Conservation (phyloP, 495 filamentous ascomycete species). For the Aspergillus olivimuriae region DNA sequence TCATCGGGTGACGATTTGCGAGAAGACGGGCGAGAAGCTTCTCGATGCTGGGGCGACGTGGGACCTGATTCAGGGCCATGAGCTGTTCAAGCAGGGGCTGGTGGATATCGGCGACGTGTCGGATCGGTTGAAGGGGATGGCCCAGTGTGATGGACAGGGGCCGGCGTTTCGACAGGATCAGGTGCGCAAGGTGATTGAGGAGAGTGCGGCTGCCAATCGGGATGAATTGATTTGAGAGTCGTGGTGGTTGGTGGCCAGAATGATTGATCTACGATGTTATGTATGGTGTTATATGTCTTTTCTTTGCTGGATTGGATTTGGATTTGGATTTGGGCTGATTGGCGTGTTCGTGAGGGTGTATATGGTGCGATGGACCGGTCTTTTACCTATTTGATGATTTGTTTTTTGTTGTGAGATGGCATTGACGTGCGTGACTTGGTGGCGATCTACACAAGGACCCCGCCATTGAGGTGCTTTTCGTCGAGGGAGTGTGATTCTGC, state of each 20-base stretch:
- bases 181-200: constrained; percentile 69
- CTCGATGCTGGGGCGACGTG: constrained; percentile 78
- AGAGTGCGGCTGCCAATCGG: constrained; percentile 62
- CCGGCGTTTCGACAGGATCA: constrained; percentile 80
- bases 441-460: too few relatives aligned
- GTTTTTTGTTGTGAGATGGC: background rate
- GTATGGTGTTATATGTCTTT: constrained; percentile 5
- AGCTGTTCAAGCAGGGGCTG: constrained; percentile 69
- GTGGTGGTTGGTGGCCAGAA: constrained; percentile 1
- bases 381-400: constrained; percentile 12
- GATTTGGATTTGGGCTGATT: background rate
- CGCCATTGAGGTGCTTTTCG: too few relatives aligned
- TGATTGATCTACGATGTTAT: constrained; percentile 3
- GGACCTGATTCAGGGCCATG: constrained; percentile 84
- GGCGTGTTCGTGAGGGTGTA: constrained; percentile 1
- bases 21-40: constrained; percentile 63
- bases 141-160: constrained; percentile 86
- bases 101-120: constrained; percentile 79
- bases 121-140: constrained; percentile 63
- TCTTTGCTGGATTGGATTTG: background rate
- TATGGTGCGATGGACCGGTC: constrained; percentile 1
- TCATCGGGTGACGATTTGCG: constrained; percentile 63
- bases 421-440: too few relatives aligned
- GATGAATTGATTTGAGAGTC: constrained; percentile 63
- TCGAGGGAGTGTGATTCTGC: too few relatives aligned